phyloP scores from a whole-genome alignment of 192 early-diverging fungal genomes.

The Gamsiella multidivaricata region DNA sequence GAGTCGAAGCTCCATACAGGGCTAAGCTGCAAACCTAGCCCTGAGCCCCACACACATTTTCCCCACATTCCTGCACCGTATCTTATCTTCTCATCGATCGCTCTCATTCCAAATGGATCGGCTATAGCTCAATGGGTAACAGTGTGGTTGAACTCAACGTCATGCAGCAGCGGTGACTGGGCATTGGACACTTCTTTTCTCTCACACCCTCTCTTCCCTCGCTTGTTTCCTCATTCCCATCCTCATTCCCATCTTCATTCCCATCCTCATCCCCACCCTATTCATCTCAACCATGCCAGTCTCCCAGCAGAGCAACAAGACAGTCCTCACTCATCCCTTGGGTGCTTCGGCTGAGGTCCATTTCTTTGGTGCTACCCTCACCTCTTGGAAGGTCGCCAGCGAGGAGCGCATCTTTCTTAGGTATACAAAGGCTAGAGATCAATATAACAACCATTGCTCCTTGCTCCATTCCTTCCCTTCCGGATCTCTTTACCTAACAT shows the following conservation, averaged over 20 bases:
- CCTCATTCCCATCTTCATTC: neutral
- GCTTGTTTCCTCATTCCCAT: neutral
- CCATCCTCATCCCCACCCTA: neutral
- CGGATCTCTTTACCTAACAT: too few relatives aligned
- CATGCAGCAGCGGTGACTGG: too few relatives aligned
- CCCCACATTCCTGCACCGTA: too few relatives aligned
- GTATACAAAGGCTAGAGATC: slow-evolving; percentile 34
- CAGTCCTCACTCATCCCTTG: slow-evolving; percentile 30
- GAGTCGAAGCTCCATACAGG: too few relatives aligned
- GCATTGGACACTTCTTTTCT: too few relatives aligned
- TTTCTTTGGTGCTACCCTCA: slow-evolving; percentile 87
- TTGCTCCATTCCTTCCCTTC: neutral
- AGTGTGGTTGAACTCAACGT: too few relatives aligned
- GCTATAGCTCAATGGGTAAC: too few relatives aligned
- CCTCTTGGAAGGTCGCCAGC: slow-evolving; percentile 82
- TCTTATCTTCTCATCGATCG: too few relatives aligned
- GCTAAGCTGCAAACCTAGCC: too few relatives aligned
- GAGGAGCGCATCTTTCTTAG: slow-evolving; percentile 89
- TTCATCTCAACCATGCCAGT: slow-evolving; percentile 26
- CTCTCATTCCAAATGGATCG: too few relatives aligned
- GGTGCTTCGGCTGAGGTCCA: slow-evolving; percentile 46
- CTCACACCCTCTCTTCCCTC: neutral
- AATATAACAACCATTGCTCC: neutral
- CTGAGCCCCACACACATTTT: too few relatives aligned
- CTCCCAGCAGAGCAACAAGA: slow-evolving; percentile 37